Evolutionary conservation across 148 eudicot species (phyloP).

Genomic region (Rhododendron vialii): DNA sequence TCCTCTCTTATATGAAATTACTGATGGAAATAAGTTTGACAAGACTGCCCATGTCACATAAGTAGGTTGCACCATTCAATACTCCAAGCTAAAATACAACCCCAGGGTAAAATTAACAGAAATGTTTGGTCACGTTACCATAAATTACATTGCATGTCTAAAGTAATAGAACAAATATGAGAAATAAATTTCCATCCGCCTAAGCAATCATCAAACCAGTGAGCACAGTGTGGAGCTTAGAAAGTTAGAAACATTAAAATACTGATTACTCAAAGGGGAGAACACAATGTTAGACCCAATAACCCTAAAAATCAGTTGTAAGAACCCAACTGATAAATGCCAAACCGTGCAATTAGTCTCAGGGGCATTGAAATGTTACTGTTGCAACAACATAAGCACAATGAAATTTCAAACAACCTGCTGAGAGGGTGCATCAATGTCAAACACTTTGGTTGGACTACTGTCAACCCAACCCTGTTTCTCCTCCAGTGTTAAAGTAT

Average conservation of each 20-base stretch:
- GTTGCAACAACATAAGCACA: too few species aligned
- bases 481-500: constrained; percentile 64
- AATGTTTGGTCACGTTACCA: neutral
- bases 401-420: constrained; percentile 53
- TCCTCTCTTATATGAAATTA: neutral
- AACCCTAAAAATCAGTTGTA: neutral
- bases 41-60: neutral
- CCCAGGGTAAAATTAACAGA: neutral
- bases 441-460: constrained; percentile 94
- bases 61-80: neutral
- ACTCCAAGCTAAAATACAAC: neutral
- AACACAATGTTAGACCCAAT: neutral
- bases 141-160: neutral
- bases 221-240: neutral
- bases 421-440: constrained; percentile 58
- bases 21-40: neutral
- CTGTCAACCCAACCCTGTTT: constrained; percentile 75
- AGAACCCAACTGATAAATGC: neutral
- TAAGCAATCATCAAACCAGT: neutral
- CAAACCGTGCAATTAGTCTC: neutral
- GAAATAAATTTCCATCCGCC: neutral
- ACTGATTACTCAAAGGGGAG: neutral
- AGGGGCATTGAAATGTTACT: neutral
- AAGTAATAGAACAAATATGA: neutral
- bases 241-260: neutral